Evolutionary conservation across 495 filamentous ascomycete genomes (phyloP), one percentile per base, ranked within the genome.

Genomic region (Aspergillus nidulans): DNA sequence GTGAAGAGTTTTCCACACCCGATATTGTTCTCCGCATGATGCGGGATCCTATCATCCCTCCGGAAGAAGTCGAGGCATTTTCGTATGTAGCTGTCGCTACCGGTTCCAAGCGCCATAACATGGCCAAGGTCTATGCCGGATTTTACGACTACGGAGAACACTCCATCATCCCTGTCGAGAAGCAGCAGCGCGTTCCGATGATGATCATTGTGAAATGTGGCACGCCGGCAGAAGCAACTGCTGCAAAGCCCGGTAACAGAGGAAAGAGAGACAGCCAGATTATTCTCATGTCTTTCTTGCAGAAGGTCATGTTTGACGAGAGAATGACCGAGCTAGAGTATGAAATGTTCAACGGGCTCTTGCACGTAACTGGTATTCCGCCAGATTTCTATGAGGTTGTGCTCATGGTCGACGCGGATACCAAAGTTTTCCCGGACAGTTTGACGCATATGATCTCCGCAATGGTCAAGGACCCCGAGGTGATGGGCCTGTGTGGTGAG

Each of bases 271-370:
- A 99, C 79, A 92, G 88, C 73, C 95, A 99, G 71, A 97, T 99
- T 66, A 92, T 99, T 61, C 73, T 99, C 45, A 99, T 99, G 95
- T 95, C 91, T 18, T 99, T 99, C 81, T 75, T 99, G 62, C 95
- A 99, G 69, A 99, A 99, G 73, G 94, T 99, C 58, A 99, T 99
- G 95, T 99, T 99, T 66, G 95, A 99, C 67, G 95, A 99, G 70
- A 88, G 95, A 34, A 99, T 99, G 95, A 97, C 95, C 4, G 92
- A 99, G 66, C 83, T 99, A n/a, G 95, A 99, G 66, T 99, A 91
- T 61, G 95, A 99, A 65, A 97, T 99, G 88, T 97, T 97, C 76
- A 99, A 97, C 63, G 95, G 94, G 32, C 79, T 99, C 55, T 99
- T 92, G 92, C 95, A 95, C 64, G 87, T 97, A 39, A 99, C 95